Evolutionary conservation across 1,284 basidiomycete genomes (phyloP).

Genomic region (Cutaneotrichosporon mucoides): DNA sequence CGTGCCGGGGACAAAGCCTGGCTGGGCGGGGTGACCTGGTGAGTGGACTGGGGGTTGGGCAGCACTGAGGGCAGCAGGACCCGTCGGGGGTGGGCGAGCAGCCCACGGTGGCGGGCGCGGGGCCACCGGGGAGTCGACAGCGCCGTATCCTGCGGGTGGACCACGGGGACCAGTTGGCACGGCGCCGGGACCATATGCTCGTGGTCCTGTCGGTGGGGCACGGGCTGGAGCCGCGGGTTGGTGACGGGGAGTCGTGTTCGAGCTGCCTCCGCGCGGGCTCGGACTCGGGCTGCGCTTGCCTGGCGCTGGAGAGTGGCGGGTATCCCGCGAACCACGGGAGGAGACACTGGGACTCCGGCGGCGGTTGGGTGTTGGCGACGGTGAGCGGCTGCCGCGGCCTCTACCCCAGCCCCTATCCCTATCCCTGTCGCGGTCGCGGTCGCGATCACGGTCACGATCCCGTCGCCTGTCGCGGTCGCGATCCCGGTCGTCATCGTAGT

Average conservation of each 20-base stretch:
- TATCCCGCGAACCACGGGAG: background rate
- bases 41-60: too few relatives aligned
- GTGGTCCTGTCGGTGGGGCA: conserved; percentile 22
- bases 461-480: conserved; percentile 6
- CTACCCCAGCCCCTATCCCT: conserved; percentile 8
- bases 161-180: conserved; percentile 5
- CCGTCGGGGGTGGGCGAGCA: background rate
- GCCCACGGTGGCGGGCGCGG: conserved; percentile 2
- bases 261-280: conserved; percentile 26
- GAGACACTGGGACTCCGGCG: background rate
- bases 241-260: conserved; percentile 13
- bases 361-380: background rate
- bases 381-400: conserved; percentile 4
- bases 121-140: background rate
- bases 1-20: background rate
- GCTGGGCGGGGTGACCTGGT: background rate
- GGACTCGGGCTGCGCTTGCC: background rate
- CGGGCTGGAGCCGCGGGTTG: conserved; percentile 22
- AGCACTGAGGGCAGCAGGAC: background rate
- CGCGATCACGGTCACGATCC: conserved; percentile 4
- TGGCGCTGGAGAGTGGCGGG: conserved; percentile 1
- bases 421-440: background rate
- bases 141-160: conserved; percentile 1
- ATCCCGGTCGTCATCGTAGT: conserved; percentile 1
- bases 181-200: conserved; percentile 17